These are phyloP conservation scores for Macrophomina pseudophaseolina DNA, from an alignment of 2,329 filamentous ascomycete species.

Conservation along the genomic window DNA sequence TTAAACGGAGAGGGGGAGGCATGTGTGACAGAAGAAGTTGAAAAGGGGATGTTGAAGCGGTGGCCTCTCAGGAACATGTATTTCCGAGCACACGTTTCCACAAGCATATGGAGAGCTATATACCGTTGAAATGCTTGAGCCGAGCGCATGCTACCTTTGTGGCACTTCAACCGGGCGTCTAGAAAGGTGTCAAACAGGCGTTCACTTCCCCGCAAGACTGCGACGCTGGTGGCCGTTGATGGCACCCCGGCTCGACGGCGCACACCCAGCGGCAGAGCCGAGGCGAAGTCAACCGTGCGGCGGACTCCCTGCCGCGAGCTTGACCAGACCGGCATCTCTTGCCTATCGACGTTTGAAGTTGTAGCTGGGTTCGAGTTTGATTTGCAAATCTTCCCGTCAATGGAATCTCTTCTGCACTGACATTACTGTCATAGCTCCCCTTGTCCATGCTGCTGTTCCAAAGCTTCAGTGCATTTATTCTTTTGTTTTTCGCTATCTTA, in stretches of 20 bases:
- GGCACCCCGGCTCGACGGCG: neutral
- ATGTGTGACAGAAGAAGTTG: neutral
- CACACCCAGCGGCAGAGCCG: neutral
- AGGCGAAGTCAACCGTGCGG: neutral
- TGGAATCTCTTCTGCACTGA: neutral
- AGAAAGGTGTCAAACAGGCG: neutral
- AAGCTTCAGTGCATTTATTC: too few relatives aligned
- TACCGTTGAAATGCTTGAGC: too few relatives aligned
- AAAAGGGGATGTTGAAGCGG: neutral
- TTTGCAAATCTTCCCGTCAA: neutral
- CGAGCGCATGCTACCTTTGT: neutral
- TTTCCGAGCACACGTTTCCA: too few relatives aligned
- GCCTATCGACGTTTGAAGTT: conserved; percentile 22
- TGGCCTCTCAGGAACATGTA: too few relatives aligned
- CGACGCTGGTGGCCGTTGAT: conserved; percentile 16
- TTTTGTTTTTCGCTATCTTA: too few relatives aligned
- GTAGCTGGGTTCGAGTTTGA: neutral
- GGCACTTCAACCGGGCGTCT: too few relatives aligned
- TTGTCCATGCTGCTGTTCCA: too few relatives aligned
- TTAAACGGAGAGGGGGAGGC: neutral
- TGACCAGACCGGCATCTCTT: conserved; percentile 21
- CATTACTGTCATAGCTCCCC: neutral
- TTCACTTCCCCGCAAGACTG: conserved; percentile 4
- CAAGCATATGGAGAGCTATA: too few relatives aligned
- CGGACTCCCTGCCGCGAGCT: neutral